Conservation (phyloP, 2,329 filamentous ascomycete species). For the Parafenestella ontariensis region DNA sequence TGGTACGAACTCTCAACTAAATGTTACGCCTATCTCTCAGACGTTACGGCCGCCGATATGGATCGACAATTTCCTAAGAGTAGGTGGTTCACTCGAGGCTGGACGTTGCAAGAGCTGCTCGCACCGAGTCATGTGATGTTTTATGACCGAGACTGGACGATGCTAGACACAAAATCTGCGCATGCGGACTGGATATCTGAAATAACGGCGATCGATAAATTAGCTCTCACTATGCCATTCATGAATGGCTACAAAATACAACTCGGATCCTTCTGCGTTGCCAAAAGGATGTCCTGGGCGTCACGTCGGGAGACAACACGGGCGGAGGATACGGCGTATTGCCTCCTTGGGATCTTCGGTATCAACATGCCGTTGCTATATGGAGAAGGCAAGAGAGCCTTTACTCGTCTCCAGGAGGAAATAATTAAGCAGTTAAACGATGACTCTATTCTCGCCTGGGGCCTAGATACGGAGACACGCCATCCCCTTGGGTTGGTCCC, state of each 20-base stretch:
- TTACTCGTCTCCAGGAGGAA: constrained; percentile 29
- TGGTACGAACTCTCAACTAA: background rate
- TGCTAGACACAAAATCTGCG: background rate
- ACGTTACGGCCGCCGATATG: background rate
- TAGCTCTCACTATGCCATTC: background rate
- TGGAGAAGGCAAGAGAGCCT: constrained; percentile 37
- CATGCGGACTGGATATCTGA: background rate
- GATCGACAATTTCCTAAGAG: background rate
- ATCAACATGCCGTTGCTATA: constrained; percentile 42
- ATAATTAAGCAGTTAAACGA: constrained; percentile 22
- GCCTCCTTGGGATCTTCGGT: constrained; percentile 38
- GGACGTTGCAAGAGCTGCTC: constrained; percentile 9
- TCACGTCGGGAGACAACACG: constrained; percentile 17
- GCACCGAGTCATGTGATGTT: constrained; percentile 3
- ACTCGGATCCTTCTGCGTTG: constrained; percentile 6
- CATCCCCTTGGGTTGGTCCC: background rate
- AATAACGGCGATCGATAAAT: constrained; percentile 3
- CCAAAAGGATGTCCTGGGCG: constrained; percentile 25
- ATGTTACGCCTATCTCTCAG: constrained; percentile 14
- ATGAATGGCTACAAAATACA: background rate
- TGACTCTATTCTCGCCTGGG: constrained; percentile 23
- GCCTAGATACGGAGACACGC: background rate
- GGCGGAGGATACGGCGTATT: constrained; percentile 40
- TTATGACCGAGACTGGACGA: constrained; percentile 1
- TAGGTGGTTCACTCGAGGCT: constrained; percentile 4